phyloP scores from a whole-genome alignment of 495 filamentous ascomycete genomes.

The Alectoria sarmentosa region DNA sequence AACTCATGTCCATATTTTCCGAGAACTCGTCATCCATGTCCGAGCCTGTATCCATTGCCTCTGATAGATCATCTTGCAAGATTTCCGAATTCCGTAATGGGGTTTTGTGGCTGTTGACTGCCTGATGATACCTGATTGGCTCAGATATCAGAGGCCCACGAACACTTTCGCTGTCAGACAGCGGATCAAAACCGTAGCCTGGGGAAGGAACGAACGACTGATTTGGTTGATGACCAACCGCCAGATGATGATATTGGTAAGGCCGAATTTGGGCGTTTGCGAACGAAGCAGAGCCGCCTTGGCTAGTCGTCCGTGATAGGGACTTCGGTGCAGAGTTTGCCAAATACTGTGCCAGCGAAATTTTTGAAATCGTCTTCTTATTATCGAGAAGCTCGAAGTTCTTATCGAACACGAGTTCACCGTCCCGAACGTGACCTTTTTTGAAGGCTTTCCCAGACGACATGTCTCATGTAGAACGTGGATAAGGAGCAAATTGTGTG shows the following conservation, averaged over 20 bases:
- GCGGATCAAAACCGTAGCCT: constrained; percentile 9
- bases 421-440: constrained; percentile 16
- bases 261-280: constrained; percentile 6
- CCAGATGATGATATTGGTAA: constrained; percentile 5
- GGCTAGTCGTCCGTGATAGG: constrained; percentile 1
- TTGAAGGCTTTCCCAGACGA: constrained; percentile 15
- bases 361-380: constrained; percentile 16
- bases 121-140: not conserved
- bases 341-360: constrained; percentile 16
- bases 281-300: constrained; percentile 9
- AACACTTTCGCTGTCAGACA: constrained; percentile 11
- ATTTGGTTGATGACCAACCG: not conserved
- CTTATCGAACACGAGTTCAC: constrained; percentile 18
- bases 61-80: constrained; percentile 10
- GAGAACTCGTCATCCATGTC: constrained; percentile 18
- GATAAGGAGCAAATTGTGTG: constrained; percentile 6
- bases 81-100: constrained; percentile 2
- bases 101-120: not conserved
- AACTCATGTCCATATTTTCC: constrained; percentile 24
- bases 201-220: constrained; percentile 9
- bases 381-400: constrained; percentile 16
- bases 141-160: not conserved
- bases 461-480: constrained; percentile 15
- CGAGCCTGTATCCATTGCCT: constrained; percentile 19
- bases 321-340: constrained; percentile 12